Percentiles rank a stretch among this genome's conserved stretches.
Conservation (phyloP, 768 basidiomycete species). For the Pleurotus tuber-regium region DNA sequence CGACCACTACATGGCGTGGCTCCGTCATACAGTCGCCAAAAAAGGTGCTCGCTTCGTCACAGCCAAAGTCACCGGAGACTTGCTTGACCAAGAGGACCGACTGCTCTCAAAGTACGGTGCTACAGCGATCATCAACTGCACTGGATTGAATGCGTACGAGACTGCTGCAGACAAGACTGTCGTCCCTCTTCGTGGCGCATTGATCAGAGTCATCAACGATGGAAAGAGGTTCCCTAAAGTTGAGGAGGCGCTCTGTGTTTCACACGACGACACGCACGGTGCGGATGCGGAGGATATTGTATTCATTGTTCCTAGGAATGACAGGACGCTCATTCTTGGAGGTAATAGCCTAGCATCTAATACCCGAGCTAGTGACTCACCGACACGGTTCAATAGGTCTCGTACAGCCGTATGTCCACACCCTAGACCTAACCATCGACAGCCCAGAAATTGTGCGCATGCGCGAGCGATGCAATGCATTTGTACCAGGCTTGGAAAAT, state of each 20-base stretch:
- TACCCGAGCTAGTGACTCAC: not conserved
- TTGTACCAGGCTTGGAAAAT: constrained; percentile 24
- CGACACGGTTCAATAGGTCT: constrained; percentile 17
- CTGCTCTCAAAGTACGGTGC: constrained; percentile 25
- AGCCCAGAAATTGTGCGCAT: constrained; percentile 28
- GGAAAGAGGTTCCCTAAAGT: constrained; percentile 34
- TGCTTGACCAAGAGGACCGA: constrained; percentile 23
- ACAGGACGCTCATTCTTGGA: constrained; percentile 32
- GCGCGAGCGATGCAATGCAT: constrained; percentile 26
- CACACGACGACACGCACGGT: constrained; percentile 28
- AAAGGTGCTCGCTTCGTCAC: constrained; percentile 30
- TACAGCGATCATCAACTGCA: constrained; percentile 32
- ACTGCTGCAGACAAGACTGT: constrained; percentile 31
- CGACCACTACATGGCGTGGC: constrained; percentile 32
- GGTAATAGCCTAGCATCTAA: constrained; percentile 9
- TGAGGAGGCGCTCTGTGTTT: constrained; percentile 28
- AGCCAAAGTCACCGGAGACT: constrained; percentile 26
- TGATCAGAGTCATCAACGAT: constrained; percentile 33
- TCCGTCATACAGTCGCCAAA: constrained; percentile 20
- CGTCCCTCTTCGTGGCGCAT: constrained; percentile 36
- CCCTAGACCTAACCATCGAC: constrained; percentile 23
- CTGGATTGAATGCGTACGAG: constrained; percentile 28
- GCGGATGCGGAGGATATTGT: constrained; percentile 28
- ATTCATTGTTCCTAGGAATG: constrained; percentile 34
- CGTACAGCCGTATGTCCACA: constrained; percentile 22